Conservation (phyloP, 768 basidiomycete genomes). For the Paxillus involutus region DNA sequence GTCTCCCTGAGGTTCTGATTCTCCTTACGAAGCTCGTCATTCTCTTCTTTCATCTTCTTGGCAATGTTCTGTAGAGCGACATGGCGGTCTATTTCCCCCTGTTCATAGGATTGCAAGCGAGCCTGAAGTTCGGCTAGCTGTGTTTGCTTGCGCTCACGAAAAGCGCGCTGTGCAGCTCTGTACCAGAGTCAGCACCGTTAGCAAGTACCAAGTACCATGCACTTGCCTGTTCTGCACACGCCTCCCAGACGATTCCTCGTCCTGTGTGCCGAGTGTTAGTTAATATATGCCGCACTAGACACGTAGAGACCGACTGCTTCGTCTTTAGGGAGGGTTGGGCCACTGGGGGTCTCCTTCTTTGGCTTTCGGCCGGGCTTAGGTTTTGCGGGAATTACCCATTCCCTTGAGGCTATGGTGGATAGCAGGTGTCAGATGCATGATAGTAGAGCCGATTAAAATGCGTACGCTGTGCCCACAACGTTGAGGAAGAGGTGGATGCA, state of each 20-base stretch:
- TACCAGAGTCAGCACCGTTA: conserved; percentile 9
- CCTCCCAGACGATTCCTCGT: conserved; percentile 59
- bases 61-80: conserved; percentile 81
- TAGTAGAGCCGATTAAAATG: neutral
- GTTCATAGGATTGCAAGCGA: conserved; percentile 80
- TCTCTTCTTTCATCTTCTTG: conserved; percentile 85
- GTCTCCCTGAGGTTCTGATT: conserved; percentile 60
- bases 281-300: neutral
- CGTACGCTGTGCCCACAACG: conserved; percentile 77
- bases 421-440: neutral
- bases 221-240: conserved; percentile 75
- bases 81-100: conserved; percentile 88
- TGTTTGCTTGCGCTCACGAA: conserved; percentile 86
- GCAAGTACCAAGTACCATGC: neutral
- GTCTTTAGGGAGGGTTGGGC: conserved; percentile 34
- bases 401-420: conserved; percentile 65
- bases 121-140: conserved; percentile 88
- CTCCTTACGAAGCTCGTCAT: conserved; percentile 69
- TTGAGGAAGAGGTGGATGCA: conserved; percentile 48
- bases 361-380: conserved; percentile 88
- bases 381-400: conserved; percentile 86
- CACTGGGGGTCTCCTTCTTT: conserved; percentile 56
- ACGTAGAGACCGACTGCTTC: conserved; percentile 45
- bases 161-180: conserved; percentile 87
- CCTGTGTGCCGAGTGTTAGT: conserved; percentile 13